Evolutionary conservation across 192 early-diverging fungal species (phyloP).

Genomic region (Coemansia sp.): DNA sequence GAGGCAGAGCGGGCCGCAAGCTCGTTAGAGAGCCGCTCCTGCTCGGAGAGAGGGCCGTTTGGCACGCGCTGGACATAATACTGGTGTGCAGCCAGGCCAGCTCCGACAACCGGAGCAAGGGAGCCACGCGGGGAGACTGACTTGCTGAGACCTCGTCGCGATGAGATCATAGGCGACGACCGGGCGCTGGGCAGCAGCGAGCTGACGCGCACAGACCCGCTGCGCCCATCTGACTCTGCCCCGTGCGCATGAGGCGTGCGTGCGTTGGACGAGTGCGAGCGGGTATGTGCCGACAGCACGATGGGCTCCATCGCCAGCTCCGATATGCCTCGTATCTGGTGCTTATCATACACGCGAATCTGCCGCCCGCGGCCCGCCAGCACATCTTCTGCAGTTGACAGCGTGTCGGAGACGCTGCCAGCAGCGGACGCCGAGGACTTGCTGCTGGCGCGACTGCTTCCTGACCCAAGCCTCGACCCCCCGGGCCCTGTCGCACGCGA

Average conservation of each 20-base stretch:
- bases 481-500: constrained; percentile 17
- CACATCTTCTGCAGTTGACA: constrained; percentile 8
- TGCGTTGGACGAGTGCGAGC: constrained; percentile 16
- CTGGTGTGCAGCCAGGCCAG: constrained; percentile 28
- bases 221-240: constrained; percentile 37
- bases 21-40: constrained; percentile 11
- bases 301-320: constrained; percentile 42
- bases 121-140: constrained; percentile 20
- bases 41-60: constrained; percentile 7
- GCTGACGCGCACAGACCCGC: constrained; percentile 45
- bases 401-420: background rate
- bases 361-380: constrained; percentile 2
- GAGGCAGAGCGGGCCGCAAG: constrained; percentile 15
- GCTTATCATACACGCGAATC: constrained; percentile 38
- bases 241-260: constrained; percentile 21
- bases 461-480: constrained; percentile 16
- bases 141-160: constrained; percentile 17
- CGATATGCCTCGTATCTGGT: constrained; percentile 24
- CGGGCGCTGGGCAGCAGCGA: constrained; percentile 45
- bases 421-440: constrained; percentile 21
- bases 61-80: constrained; percentile 45
- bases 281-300: constrained; percentile 8
- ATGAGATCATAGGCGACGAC: constrained; percentile 13
- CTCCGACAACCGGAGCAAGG: constrained; percentile 1
- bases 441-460: constrained; percentile 35